These are phyloP conservation scores for Sarocladium brachiariae DNA, from an alignment of 2,329 filamentous ascomycete species.

Conservation along the genomic window DNA sequence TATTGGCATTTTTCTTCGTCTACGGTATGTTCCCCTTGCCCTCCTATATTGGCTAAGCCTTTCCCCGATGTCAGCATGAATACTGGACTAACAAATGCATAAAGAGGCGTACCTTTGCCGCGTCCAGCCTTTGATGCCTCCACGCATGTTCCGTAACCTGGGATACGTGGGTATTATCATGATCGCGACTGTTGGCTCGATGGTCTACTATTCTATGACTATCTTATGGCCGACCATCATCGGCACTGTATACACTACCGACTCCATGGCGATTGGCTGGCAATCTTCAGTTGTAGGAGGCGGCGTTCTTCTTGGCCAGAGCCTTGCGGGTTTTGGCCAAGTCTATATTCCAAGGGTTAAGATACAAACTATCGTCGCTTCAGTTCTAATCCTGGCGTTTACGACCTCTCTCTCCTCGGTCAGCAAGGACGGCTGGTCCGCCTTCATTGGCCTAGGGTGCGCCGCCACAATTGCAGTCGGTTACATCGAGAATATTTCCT, in stretches of 20 bases:
- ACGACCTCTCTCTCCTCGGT: conserved; percentile 24
- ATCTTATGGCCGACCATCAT: conserved; percentile 39
- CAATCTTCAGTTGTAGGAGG: conserved; percentile 33
- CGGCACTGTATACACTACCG: conserved; percentile 29
- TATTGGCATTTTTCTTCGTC: conserved; percentile 27
- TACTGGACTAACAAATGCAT: background rate
- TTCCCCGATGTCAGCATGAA: background rate
- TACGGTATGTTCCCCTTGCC: conserved; percentile 26
- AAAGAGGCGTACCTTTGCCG: conserved; percentile 29
- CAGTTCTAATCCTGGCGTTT: conserved; percentile 24
- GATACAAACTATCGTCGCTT: conserved; percentile 25
- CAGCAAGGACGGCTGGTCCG: conserved; percentile 20
- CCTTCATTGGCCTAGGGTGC: conserved; percentile 25
- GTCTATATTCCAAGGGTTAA: conserved; percentile 30
- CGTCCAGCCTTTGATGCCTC: conserved; percentile 34
- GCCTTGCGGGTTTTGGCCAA: conserved; percentile 27
- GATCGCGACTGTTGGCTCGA: conserved; percentile 32
- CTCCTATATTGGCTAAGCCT: no score
- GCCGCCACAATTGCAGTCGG: conserved; percentile 27
- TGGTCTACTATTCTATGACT: conserved; percentile 38
- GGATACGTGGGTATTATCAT: conserved; percentile 32
- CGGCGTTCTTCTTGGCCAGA: conserved; percentile 32
- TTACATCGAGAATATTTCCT: conserved; percentile 32
- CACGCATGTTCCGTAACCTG: conserved; percentile 33
- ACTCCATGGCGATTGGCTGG: conserved; percentile 32